Conservation (phyloP, 2,329 filamentous ascomycete genomes). For the Cercospora sp. region DNA sequence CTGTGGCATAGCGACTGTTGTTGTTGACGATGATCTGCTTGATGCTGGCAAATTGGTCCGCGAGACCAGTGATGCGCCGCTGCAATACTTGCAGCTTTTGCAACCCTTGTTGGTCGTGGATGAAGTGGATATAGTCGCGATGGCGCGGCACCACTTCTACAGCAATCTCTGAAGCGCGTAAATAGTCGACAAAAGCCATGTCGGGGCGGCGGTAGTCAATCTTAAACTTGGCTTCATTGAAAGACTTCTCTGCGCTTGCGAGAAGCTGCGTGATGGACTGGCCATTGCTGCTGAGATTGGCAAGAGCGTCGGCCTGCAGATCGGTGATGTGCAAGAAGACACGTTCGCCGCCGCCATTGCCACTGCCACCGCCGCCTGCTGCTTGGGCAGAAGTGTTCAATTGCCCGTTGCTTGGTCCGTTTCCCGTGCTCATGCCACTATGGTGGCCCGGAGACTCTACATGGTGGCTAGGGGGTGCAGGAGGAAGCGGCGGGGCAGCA, state of each 20-base stretch:
- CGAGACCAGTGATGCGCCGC: conserved; percentile 32
- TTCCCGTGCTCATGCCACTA: not conserved
- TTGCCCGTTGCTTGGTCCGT: not conserved
- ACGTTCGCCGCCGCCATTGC: conserved; percentile 22
- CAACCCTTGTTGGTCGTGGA: conserved; percentile 44
- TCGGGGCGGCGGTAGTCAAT: conserved; percentile 67
- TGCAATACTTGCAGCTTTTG: conserved; percentile 50
- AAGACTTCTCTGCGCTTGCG: conserved; percentile 43
- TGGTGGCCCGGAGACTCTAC: not conserved
- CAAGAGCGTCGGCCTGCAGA: conserved; percentile 43
- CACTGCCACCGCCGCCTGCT: not conserved
- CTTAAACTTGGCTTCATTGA: conserved; percentile 57
- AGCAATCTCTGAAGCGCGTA: conserved; percentile 76
- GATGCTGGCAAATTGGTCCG: conserved; percentile 49
- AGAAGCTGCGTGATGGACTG: conserved; percentile 41
- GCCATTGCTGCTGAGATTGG: conserved; percentile 32
- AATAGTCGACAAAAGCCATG: conserved; percentile 77
- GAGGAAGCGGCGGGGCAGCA: conserved; percentile 9
- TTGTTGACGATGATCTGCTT: conserved; percentile 54
- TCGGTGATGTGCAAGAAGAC: conserved; percentile 45
- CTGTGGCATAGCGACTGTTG: conserved; percentile 57
- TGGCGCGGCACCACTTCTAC: conserved; percentile 75
- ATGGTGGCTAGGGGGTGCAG: not conserved
- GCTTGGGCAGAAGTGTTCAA: not conserved
- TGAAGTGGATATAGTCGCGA: conserved; percentile 68